phyloP scores from a whole-genome alignment of 2,329 filamentous ascomycete species.

The Colletotrichum orchidophilum region DNA sequence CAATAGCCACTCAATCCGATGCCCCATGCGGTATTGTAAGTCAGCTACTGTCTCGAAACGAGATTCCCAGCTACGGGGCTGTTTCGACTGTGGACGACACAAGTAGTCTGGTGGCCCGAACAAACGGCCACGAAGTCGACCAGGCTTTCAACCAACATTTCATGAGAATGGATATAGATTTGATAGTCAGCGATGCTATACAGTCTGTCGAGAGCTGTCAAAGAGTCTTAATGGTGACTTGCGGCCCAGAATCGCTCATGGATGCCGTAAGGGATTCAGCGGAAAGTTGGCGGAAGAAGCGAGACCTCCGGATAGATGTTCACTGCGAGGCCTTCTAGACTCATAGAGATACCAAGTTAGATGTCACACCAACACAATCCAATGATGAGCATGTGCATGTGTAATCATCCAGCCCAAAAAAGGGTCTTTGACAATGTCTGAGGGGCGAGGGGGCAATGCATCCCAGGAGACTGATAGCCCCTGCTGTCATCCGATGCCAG shows the following conservation, averaged over 20 bases:
- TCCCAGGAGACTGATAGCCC: neutral
- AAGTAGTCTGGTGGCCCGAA: neutral
- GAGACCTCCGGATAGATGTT: neutral
- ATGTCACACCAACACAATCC: neutral
- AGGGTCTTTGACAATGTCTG: neutral
- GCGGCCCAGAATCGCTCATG: conserved; percentile 8
- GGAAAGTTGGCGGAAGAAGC: neutral
- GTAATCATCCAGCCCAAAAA: neutral
- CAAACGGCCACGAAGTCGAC: neutral
- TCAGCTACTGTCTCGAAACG: neutral
- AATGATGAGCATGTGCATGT: neutral
- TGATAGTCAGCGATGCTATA: neutral
- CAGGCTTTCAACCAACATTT: neutral
- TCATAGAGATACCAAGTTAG: neutral
- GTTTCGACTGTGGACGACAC: neutral
- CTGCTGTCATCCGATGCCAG: neutral
- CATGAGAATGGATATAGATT: neutral
- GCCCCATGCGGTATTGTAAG: neutral
- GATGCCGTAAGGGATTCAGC: neutral
- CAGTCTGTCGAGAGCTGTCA: neutral
- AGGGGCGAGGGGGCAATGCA: neutral
- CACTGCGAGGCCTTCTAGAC: conserved; percentile 12
- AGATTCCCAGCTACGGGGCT: neutral
- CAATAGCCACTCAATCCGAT: neutral
- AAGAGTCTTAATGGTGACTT: neutral